phyloP scores from a whole-genome alignment of 2,329 filamentous ascomycete genomes.

The Trichoderma sp. region DNA sequence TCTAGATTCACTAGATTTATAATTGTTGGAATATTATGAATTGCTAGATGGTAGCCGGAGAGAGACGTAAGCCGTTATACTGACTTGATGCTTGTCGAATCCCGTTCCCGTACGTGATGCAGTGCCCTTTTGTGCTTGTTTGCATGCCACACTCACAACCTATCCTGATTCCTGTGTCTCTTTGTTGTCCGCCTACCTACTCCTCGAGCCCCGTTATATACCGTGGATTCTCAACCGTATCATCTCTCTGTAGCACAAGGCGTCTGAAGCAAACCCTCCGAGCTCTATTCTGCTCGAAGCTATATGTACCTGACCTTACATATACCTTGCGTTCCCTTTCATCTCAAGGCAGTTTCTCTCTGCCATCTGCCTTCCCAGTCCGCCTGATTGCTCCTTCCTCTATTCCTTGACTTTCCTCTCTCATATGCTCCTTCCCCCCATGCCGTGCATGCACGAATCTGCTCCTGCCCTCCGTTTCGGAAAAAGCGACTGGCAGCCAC shows the following conservation, averaged over 20 bases:
- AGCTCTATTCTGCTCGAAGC: too few relatives aligned
- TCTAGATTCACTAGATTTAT: not conserved
- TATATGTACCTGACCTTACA: not conserved
- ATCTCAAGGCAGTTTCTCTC: too few relatives aligned
- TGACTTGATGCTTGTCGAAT: not conserved
- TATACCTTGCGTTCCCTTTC: too few relatives aligned
- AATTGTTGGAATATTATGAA: not conserved
- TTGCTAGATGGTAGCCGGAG: not conserved
- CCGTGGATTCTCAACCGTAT: too few relatives aligned
- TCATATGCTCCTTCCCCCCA: constrained; percentile 3
- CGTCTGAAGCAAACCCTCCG: too few relatives aligned
- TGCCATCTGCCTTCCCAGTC: not conserved
- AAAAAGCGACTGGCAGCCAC: constrained; percentile 25
- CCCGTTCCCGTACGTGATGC: not conserved
- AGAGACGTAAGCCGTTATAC: not conserved
- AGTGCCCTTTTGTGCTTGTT: constrained; percentile 12
- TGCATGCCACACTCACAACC: not conserved
- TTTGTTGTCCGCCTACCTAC: not conserved
- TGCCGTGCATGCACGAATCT: constrained; percentile 9
- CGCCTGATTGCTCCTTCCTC: not conserved
- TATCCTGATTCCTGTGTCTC: not conserved
- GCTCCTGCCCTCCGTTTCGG: constrained; percentile 13
- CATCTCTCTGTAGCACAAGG: not conserved
- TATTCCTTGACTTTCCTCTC: not conserved
- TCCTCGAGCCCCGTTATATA: too few relatives aligned